A percentile compares a stretch with the other conserved stretches of the same genome.
Evolutionary conservation across 2,329 filamentous ascomycete genomes (phyloP).

Genomic region (Pseudogymnoascus sp.): DNA sequence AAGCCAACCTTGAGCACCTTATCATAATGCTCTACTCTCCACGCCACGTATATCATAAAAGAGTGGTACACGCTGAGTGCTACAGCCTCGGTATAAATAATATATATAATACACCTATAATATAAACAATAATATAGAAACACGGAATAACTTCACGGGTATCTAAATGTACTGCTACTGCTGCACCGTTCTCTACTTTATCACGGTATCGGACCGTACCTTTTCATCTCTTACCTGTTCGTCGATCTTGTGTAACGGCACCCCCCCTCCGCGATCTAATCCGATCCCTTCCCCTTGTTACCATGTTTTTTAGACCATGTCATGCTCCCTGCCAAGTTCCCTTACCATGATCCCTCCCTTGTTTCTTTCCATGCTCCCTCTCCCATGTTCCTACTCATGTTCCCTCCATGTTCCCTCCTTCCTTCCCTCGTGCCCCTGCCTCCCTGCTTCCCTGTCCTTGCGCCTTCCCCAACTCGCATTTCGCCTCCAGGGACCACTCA

Average conservation of each 20-base stretch:
- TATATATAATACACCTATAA: neutral
- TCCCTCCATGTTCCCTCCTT: neutral
- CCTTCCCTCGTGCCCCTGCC: neutral
- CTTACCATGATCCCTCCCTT: neutral
- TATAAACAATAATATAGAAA: neutral
- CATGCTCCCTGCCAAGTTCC: neutral
- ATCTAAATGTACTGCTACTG: neutral
- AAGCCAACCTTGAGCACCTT: neutral
- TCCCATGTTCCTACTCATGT: neutral
- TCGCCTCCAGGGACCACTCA: neutral
- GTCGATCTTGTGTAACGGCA: neutral
- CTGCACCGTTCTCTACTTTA: neutral
- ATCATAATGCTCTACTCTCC: neutral
- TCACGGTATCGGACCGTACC: too few species aligned
- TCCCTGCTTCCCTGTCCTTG: neutral
- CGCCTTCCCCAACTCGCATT: neutral
- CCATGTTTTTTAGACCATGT: neutral
- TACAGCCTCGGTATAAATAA: neutral
- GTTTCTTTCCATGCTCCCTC: neutral
- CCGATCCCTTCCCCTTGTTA: neutral
- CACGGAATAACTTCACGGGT: neutral
- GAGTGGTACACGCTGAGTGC: neutral
- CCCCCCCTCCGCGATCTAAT: neutral
- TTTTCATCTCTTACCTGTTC: too few species aligned
- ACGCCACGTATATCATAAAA: neutral